Base-by-base conservation (phyloP, 768 basidiomycete genomes). In the Ramaria sp. region DNA sequence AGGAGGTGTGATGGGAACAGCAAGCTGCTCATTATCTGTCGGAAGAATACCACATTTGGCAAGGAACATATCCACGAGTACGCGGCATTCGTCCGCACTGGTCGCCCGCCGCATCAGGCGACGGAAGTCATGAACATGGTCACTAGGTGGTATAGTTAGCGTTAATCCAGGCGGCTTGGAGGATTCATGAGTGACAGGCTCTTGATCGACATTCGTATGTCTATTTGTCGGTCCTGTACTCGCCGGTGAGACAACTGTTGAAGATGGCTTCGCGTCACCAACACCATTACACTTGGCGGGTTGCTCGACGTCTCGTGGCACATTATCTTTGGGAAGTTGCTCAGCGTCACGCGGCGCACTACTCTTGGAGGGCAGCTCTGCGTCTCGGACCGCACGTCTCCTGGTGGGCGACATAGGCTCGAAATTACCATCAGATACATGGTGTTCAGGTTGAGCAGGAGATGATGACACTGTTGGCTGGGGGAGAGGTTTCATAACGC, bases 31-130 rank as follows among this genome's bases (percentile, higher is more conserved):
- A 42, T 69, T 63, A 24, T 65, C 57, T 30, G 71, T 68, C 20
- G 64, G 20, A 10, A 67, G 51, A 42, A 74, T 73, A 16, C 79
- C 80, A 50, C 75, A 74, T 59, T 80, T 81, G 12, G 79, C 74
- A 56, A 95, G 71, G 69, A 88, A 85, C 73, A 90, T 86, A 58
- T 89, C 84, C 27, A 91, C 74, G 55, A 94, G 81, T 41, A 93
- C 71, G 49, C 87, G 85, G 64, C 90, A 92, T 70, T 95, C 92
- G 57, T 84, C 81, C 44, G 78, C 85, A 41, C 75, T 81, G 1
- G 84, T 83, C 13, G 91, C 89, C 48, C 70, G 77, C 8, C 76
- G 67, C 16, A 94, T 67, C 55, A 87, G 71, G 18, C 74, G 73
- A 30, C 85, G 81, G 70, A 95, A 77, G 49, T 89, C 83, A 10